phyloP scores from a whole-genome alignment of 768 basidiomycete genomes.

The Agrocybe pediades region DNA sequence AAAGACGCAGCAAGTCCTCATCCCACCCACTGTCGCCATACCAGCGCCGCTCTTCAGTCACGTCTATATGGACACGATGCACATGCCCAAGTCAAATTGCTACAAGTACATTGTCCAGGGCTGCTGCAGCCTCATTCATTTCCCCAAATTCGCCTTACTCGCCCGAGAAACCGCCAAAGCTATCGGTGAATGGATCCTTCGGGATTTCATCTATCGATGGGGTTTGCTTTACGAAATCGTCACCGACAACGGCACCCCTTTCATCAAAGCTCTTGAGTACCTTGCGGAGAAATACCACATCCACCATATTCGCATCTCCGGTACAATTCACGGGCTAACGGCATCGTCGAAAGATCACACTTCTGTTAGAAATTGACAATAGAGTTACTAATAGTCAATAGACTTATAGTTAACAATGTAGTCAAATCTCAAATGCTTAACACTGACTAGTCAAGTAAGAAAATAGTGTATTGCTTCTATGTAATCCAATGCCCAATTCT shows the following conservation, averaged over 20 bases:
- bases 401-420: too few species aligned
- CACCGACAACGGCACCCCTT: conserved; percentile 35
- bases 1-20: conserved; percentile 20
- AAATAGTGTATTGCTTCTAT: too few species aligned
- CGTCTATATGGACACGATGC: conserved; percentile 42
- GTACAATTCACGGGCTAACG: conserved; percentile 26
- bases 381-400: too few species aligned
- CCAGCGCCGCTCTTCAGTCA: conserved; percentile 32
- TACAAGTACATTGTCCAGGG: conserved; percentile 38
- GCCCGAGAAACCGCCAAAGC: conserved; percentile 26
- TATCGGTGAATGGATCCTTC: conserved; percentile 31
- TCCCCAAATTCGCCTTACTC: conserved; percentile 31
- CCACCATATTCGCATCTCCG: conserved; percentile 22
- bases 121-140: conserved; percentile 31
- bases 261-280: conserved; percentile 14
- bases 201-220: conserved; percentile 27
- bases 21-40: conserved; percentile 23
- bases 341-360: conserved; percentile 20
- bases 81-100: conserved; percentile 33
- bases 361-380: too few species aligned
- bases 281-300: conserved; percentile 15
- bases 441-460: too few species aligned
- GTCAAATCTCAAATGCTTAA: too few species aligned
- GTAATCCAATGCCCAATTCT: too few species aligned
- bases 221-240: conserved; percentile 36